Conservation (phyloP, 768 basidiomycete genomes). For the Chalciporus piperatus region DNA sequence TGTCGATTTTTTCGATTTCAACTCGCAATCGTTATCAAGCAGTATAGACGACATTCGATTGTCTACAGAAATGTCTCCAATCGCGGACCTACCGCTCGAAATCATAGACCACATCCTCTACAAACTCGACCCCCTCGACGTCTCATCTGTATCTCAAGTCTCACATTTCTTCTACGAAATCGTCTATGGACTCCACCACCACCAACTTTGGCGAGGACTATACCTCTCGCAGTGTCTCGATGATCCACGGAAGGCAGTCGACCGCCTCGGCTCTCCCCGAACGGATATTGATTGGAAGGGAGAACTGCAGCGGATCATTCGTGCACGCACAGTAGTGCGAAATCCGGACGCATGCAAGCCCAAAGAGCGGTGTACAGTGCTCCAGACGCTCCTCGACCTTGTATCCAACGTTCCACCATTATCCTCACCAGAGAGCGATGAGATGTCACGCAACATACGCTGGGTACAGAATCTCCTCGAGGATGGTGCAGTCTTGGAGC, state of each 20-base stretch:
- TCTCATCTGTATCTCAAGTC: conserved; percentile 52
- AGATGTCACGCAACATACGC: conserved; percentile 47
- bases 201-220: conserved; percentile 56
- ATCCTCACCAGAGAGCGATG: conserved; percentile 20
- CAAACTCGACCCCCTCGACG: conserved; percentile 57
- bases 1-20: no score
- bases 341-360: conserved; percentile 34
- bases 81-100: conserved; percentile 54
- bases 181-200: conserved; percentile 45
- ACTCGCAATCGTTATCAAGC: no score
- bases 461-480: conserved; percentile 49
- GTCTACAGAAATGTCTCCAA: conserved; percentile 5
- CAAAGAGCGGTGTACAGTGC: conserved; percentile 41
- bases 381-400: conserved; percentile 53
- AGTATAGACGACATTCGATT: background rate
- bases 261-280: conserved; percentile 28
- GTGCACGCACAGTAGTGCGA: conserved; percentile 48
- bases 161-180: conserved; percentile 41
- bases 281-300: conserved; percentile 48
- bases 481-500: conserved; percentile 45
- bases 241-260: conserved; percentile 54
- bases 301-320: conserved; percentile 53
- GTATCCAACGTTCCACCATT: conserved; percentile 42
- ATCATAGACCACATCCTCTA: conserved; percentile 57
- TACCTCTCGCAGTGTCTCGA: conserved; percentile 65